Evolutionary conservation across 2,329 filamentous ascomycete genomes (phyloP).

Genomic region (Nannizzia gypsea): DNA sequence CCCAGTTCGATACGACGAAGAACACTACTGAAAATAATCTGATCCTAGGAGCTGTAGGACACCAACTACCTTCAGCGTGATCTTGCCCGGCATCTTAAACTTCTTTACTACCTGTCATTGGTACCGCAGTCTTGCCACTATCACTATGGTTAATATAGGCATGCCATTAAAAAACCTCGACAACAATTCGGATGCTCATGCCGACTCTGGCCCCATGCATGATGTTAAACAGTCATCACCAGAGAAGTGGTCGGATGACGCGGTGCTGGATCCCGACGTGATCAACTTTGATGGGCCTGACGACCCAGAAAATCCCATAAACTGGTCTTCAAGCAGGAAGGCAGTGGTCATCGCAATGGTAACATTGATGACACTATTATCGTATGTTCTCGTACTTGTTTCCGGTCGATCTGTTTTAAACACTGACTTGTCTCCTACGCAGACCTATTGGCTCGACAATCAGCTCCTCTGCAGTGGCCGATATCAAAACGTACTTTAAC

Average conservation of each 20-base stretch:
- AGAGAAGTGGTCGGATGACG: neutral
- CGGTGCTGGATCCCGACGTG: conserved; percentile 10
- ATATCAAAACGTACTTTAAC: conserved; percentile 37
- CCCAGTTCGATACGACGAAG: too few species aligned
- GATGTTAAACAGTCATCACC: neutral
- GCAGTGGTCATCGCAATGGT: conserved; percentile 9
- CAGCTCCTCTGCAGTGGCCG: conserved; percentile 13
- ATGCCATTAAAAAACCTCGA: neutral
- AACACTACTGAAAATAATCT: too few species aligned
- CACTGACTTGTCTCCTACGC: neutral
- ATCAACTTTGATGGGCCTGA: conserved; percentile 19
- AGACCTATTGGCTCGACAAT: conserved; percentile 11
- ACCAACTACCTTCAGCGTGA: too few species aligned
- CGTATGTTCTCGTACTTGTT: neutral
- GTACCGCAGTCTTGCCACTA: neutral
- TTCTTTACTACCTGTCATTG: neutral
- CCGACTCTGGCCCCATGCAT: neutral
- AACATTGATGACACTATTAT: conserved; percentile 8
- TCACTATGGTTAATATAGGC: neutral
- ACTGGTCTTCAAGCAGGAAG: conserved; percentile 15
- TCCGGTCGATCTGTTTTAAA: neutral
- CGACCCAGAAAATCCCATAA: conserved; percentile 20
- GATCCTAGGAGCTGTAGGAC: too few species aligned
- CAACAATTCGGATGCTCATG: neutral
- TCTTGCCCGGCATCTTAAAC: too few species aligned